Base-by-base conservation (phyloP, 176 grass and related monocot genomes). In the Zea luxurians region DNA sequence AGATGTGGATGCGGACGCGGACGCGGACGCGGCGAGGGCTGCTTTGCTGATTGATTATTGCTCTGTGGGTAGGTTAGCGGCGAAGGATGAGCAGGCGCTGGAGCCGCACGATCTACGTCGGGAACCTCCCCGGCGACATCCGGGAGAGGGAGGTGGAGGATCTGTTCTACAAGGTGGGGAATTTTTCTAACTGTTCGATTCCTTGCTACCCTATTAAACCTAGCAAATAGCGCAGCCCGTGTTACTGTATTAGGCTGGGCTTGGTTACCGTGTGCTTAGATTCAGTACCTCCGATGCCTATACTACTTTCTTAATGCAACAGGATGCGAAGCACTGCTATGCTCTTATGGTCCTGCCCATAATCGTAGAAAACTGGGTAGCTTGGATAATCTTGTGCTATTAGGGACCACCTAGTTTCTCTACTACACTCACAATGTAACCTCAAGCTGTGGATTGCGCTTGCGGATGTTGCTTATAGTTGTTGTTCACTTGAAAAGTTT, bases 71-170 rank as follows among this genome's bases (percentile, higher is more conserved):
- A 52, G 52, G 68, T 74, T 71, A 12, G 73, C 21, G 66, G 17
- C 10, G 48, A 18, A 36, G 60, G 61, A 99, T 99, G 95, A 95
- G 92, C 81, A 92, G 90, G 84, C 85, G 86, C 71, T 86, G 87
- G 82, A 93, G 88, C 79, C 79, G 92, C 79, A 95, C 96, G 49
- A 83, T 99, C 55, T 99, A 99, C 37, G 96, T 99, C 0, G 96
- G 96, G 40, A 99, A 99, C 73, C 96, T 99, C 45, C 96, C 96
- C 4, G 96, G 96, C 1, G 92, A 99, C 80, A 91, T 99, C 68
- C 83, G 88, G 70, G 96, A 95, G 88, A 99, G 75, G 78, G 96
- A 95, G 88, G 92, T 99, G 12, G 96, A 99, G 61, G 92, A 99
- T 90, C 71, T 99, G 17, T 99, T 95, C 58, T 84, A 79, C 76